These are phyloP conservation scores for Phialemoniopsis sp. DNA, from an alignment of 2,329 filamentous ascomycete species.

Conservation along the genomic window DNA sequence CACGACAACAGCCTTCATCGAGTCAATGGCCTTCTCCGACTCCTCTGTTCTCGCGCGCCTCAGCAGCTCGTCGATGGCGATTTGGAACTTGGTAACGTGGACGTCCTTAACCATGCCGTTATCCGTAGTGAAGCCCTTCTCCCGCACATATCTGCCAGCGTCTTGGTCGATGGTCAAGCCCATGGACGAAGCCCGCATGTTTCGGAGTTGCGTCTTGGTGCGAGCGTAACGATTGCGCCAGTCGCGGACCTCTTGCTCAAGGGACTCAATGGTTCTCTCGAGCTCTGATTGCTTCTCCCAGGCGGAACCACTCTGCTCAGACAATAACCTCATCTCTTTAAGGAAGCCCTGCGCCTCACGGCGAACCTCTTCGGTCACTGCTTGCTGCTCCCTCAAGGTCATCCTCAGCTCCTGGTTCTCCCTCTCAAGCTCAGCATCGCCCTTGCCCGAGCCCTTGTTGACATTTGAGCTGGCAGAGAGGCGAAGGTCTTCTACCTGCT, in stretches of 20 bases:
- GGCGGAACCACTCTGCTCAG: constrained; percentile 71
- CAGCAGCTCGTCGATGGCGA: constrained; percentile 87
- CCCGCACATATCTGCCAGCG: constrained; percentile 61
- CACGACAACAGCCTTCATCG: constrained; percentile 82
- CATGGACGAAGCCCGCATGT: constrained; percentile 74
- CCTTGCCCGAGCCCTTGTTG: constrained; percentile 16
- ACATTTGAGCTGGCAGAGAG: constrained; percentile 20
- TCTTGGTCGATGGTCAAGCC: constrained; percentile 68
- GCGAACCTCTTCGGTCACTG: constrained; percentile 81
- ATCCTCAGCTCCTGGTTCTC: constrained; percentile 67
- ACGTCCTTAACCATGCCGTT: constrained; percentile 84
- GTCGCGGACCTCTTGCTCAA: constrained; percentile 80
- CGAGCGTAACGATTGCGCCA: constrained; percentile 90
- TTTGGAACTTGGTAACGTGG: constrained; percentile 91
- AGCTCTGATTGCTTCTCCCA: constrained; percentile 81
- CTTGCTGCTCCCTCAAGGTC: constrained; percentile 68
- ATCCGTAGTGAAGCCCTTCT: constrained; percentile 64
- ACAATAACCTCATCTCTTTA: constrained; percentile 83
- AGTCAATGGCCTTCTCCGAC: constrained; percentile 71
- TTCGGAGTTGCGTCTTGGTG: constrained; percentile 81
- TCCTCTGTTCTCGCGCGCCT: constrained; percentile 71
- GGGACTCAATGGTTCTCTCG: constrained; percentile 65
- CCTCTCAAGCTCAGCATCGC: constrained; percentile 52
- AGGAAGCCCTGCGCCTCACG: constrained; percentile 80
- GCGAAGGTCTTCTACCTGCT: constrained; percentile 55